Percentiles rank a stretch among this genome's conserved stretches.
These are phyloP conservation scores for Suillus subaureus DNA, from an alignment of 768 basidiomycete genomes.

Conservation along the genomic window DNA sequence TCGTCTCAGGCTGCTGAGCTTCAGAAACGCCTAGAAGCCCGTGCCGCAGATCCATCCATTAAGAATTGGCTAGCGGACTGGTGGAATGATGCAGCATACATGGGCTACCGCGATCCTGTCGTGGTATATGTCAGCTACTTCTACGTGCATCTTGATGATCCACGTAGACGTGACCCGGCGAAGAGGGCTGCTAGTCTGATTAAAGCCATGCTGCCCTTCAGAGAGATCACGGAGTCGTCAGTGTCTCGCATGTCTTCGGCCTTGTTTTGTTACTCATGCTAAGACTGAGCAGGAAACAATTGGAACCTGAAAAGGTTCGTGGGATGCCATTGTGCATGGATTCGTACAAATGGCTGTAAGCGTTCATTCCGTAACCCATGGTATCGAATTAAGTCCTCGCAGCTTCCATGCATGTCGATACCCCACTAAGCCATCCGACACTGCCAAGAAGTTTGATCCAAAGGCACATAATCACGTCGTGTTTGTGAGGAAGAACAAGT, in stretches of 20 bases:
- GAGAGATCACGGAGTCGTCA: constrained; percentile 81
- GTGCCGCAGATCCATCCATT: constrained; percentile 60
- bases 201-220: constrained; percentile 84
- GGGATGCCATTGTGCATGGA: constrained; percentile 84
- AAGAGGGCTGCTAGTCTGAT: constrained; percentile 80
- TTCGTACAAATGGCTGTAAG: constrained; percentile 93
- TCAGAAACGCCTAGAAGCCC: constrained; percentile 74
- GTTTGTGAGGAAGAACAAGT: constrained; percentile 89
- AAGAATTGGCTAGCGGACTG: constrained; percentile 94
- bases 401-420: constrained; percentile 94
- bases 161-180: constrained; percentile 52
- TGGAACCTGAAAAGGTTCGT: constrained; percentile 87
- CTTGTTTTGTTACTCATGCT: not conserved
- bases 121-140: constrained; percentile 95
- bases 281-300: constrained; percentile 49
- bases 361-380: constrained; percentile 13
- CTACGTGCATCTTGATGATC: constrained; percentile 83
- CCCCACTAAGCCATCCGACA: constrained; percentile 82
- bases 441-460: constrained; percentile 79
- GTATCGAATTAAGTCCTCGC: constrained; percentile 3
- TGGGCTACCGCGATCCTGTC: constrained; percentile 87
- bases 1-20: constrained; percentile 72
- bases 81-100: constrained; percentile 96
- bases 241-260: constrained; percentile 24
- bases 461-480: constrained; percentile 82